Evolutionary conservation across 768 basidiomycete species (phyloP), one percentile per base, ranked within the genome.

Genomic region (Brasilioporus rufonigricans): DNA sequence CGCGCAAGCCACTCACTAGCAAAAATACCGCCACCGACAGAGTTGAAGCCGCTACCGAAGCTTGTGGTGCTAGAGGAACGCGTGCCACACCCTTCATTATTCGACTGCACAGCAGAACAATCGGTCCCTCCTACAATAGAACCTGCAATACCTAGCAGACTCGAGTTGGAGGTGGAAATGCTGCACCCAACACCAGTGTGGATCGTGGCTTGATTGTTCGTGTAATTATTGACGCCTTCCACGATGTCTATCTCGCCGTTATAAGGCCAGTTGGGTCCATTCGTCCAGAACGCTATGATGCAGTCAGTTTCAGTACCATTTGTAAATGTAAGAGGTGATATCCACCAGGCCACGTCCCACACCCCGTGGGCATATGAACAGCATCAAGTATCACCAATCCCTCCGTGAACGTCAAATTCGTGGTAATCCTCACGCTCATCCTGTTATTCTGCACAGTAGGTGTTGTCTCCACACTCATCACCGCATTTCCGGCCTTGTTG

Each of bases 391-490:
- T 76, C 57, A 93, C 77, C 33, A 97, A 76, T 35, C 80, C 86
- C 9, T 83, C 82, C 32, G 80, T 87, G 64, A 82, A 88, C 3
- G 74, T 70, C 48, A 74, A 68, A 27, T 83, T 66, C 0, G 87
- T 84, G 45, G 83, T 84, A 60, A 98, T 87, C 58, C 94, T 85
- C 36, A 96, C 79, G 59, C 88, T 87, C 69, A 83, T 79, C 56
- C 94, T 82, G 50, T 80, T 87, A 38, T 68, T 80, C n/a, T 79
- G 63, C 31, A 94, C 87, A 18, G 72, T 79, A 11, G 83, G 77
- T 5, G 92, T 95, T 7, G 90, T 94, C 66, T 96, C 92, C 24
- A 96, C 86, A 32, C 82, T 76, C 93, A 98, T 95, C 52, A 97
- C 71, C 18, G 88, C 91, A 71, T 92, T 82, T 21, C 91, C 90